phyloP scores from a whole-genome alignment of 2,329 filamentous ascomycete species.

The Alternaria triticina region DNA sequence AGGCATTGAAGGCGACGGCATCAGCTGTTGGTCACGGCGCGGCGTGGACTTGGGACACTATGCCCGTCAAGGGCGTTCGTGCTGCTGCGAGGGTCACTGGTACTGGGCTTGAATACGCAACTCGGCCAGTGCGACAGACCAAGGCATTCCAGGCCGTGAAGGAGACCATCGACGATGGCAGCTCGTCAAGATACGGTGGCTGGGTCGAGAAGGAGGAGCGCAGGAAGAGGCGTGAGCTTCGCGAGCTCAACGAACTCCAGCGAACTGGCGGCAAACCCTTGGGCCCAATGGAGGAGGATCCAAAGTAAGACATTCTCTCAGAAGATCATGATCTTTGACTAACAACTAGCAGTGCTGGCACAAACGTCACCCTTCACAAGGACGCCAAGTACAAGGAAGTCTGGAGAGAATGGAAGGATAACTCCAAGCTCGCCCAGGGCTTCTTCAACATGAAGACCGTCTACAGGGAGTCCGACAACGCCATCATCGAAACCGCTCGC shows the following conservation, averaged over 20 bases:
- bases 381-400: constrained; percentile 97
- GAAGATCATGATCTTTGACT: background rate
- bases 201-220: constrained; percentile 98
- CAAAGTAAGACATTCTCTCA: constrained; percentile 69
- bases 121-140: constrained; percentile 89
- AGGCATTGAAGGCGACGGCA: constrained; percentile 84
- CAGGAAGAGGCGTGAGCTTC: constrained; percentile 74
- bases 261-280: constrained; percentile 53
- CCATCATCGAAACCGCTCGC: constrained; percentile 87
- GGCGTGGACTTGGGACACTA: constrained; percentile 96
- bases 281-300: constrained; percentile 79
- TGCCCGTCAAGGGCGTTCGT: constrained; percentile 88
- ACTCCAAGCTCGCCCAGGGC: constrained; percentile 84
- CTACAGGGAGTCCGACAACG: constrained; percentile 97
- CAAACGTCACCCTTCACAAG: constrained; percentile 94
- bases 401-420: constrained; percentile 95
- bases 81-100: constrained; percentile 86
- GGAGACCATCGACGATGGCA: constrained; percentile 95
- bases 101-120: constrained; percentile 90
- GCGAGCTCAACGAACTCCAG: constrained; percentile 67
- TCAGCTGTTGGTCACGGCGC: constrained; percentile 88
- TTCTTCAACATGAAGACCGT: constrained; percentile 84
- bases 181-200: constrained; percentile 92
- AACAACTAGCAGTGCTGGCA: constrained; percentile 73
- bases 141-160: constrained; percentile 94